Evolutionary conservation across 139 green algal species (phyloP), one percentile per base, ranked within the genome.

Genomic region (Edaphochlamys debaryana): DNA sequence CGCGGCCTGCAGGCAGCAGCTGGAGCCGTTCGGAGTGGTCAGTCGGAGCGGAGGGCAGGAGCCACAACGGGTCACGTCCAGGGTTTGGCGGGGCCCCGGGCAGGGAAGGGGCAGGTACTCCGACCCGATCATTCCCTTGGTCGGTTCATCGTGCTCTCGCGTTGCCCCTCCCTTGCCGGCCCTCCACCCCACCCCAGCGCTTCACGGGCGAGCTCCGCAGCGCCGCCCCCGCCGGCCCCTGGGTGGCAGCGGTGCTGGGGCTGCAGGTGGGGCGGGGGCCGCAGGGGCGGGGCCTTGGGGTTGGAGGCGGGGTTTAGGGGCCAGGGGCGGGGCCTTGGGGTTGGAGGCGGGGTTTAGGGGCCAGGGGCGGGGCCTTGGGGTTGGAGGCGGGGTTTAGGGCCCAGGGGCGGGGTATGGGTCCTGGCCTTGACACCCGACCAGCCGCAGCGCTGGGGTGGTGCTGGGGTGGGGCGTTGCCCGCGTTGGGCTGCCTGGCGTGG

Each of bases 181-280:
- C 17, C 13, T 4, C 52, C 52, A 4, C 13, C 15, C 52, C 15
- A 23, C 15, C 22, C 41, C 58, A 54, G 45, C 69, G 84, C 22
- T 88, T 81, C 70, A 88, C 77, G 58, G 84, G 84, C 1, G 77
- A 85, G 84, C 78, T 88, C 0, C 45, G 77, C 37, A 72, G 68
- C 15, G 69, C 72, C 1, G 56, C 25, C 6, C 3, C 25, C 22
- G 58, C 36, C 42, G 30, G 11, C 48, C 8, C n/a, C 5, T n/a
- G 60, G 1, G 68, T 74, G 13, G 48, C 62, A 0, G 63, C 40
- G 3, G 52, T 77, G 50, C 69, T 88, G 7, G 13, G n/a, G 19
- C 1, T 78, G 2, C 84, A 88, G 60, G 60, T 36, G 60, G n/a
- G 54, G 11, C 11, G 17, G 4, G 54, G 54, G 54, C 22, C 17